Conservation (phyloP, 2,329 filamentous ascomycete species). For the Calonectria honghensis region DNA sequence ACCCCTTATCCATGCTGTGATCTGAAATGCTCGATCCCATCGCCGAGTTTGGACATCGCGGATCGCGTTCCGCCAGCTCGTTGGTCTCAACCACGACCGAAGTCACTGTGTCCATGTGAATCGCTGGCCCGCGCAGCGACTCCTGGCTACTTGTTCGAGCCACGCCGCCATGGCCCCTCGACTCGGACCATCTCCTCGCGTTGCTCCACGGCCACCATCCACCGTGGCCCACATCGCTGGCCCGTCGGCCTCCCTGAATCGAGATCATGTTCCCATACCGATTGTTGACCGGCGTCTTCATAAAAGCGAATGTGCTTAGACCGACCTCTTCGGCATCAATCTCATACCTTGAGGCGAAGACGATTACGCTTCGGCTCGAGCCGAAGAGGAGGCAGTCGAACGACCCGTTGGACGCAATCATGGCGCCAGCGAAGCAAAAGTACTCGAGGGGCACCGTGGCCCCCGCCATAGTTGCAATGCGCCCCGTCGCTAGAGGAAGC, state of each 20-base stretch:
- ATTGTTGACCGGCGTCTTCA: constrained; percentile 62
- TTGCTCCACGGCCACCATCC: constrained; percentile 57
- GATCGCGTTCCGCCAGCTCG: constrained; percentile 52
- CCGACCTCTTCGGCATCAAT: constrained; percentile 68
- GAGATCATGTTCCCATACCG: constrained; percentile 66
- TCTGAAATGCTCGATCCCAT: constrained; percentile 53
- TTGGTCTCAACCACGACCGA: constrained; percentile 64
- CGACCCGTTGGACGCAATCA: constrained; percentile 75
- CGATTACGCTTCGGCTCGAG: constrained; percentile 70
- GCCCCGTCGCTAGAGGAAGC: constrained; percentile 77
- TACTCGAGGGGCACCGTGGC: constrained; percentile 69
- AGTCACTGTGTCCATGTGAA: constrained; percentile 67
- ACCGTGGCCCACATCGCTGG: constrained; percentile 34
- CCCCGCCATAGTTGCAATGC: constrained; percentile 78
- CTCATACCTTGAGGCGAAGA: constrained; percentile 64
- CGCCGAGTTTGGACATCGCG: constrained; percentile 51
- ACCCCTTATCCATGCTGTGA: constrained; percentile 55
- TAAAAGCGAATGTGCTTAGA: constrained; percentile 71
- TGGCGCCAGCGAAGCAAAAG: constrained; percentile 75
- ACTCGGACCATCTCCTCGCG: constrained; percentile 31
- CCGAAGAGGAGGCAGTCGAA: constrained; percentile 74
- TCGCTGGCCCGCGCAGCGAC: constrained; percentile 61
- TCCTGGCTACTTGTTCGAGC: constrained; percentile 56
- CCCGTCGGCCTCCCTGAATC: constrained; percentile 57
- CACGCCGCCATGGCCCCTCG: constrained; percentile 41